These are phyloP conservation scores for Vitis rupestris DNA, from an alignment of 164 flowering plant species.

Conservation along the genomic window DNA sequence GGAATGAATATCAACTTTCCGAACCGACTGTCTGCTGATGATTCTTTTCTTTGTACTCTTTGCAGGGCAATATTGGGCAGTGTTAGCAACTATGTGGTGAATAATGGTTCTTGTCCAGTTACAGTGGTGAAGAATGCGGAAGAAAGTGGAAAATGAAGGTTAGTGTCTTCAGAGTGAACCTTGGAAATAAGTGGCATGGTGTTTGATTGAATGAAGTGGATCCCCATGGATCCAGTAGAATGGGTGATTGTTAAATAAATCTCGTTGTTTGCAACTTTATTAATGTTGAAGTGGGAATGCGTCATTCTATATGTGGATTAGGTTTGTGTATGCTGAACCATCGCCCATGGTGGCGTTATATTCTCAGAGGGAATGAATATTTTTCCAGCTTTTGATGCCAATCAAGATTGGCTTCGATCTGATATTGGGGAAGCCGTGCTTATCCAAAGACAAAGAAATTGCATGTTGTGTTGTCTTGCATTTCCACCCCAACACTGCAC, in stretches of 20 bases:
- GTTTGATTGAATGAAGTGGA: neutral
- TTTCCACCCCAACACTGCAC: no score
- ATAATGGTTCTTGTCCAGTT: conserved; percentile 76
- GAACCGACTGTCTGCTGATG: no score
- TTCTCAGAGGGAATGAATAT: no score
- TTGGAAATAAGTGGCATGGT: neutral
- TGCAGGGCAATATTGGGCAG: conserved; percentile 88
- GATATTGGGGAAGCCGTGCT: neutral
- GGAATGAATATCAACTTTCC: no score
- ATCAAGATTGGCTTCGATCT: neutral
- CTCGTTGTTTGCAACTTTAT: neutral
- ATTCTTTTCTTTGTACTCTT: neutral
- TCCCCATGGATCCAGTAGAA: neutral
- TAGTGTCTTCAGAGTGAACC: no score
- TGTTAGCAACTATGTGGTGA: conserved; percentile 86
- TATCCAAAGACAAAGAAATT: no score
- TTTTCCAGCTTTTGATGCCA: no score
- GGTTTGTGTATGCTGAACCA: neutral
- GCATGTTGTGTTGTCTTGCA: no score
- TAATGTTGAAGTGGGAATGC: neutral
- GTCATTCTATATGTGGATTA: neutral
- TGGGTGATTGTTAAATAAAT: neutral
- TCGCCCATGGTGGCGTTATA: neutral
- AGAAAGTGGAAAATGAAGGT: no score
- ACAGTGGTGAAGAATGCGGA: conserved; percentile 72